Base-by-base conservation (phyloP, 345 rosid species). In the Cochlearia excelsa region DNA sequence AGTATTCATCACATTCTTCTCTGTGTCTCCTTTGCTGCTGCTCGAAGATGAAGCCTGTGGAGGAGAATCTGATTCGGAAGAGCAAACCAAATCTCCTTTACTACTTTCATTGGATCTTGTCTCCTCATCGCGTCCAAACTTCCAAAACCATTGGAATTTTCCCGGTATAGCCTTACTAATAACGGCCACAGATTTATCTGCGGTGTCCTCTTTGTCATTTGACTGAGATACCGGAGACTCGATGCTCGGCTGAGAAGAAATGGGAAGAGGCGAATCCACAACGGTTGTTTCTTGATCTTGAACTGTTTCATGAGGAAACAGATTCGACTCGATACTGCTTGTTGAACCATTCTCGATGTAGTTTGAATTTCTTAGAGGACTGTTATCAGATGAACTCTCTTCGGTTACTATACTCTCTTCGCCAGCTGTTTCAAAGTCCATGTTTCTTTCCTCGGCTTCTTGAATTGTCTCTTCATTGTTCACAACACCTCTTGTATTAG, bases 61-160 rank as follows among this genome's bases (percentile, higher is more conserved):
- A 59, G 57, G 68, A 39, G 65, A 80, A 59, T 69, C 66, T 30
- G 66, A 51, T 58, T 63, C 77, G 3, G 77, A 79, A 58, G 78
- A 41, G 50, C 51, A 58, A 35, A 55, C 63, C 9, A 67, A 37
- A 60, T 41, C 57, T 38, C 71, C 67, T 68, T 67, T 74, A 61
- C 51, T 48, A 46, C 60, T 69, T 47, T 66, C 80, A 35, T 56
- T 38, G 43, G 88, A 66, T 65, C 69, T 72, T 30, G 75, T 70
- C 72, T 73, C 90, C 70, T 76, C 89, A 26, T 75, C 81, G 49
- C 84, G 79, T 46, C 97, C 89, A 39, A 93, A 79, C 77, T 82
- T 93, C 97, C 92, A 87, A 53, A 93, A 57, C 99, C 99, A 93
- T 59, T 81, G 99, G 74, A 93, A 80, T 61, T 84, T 93, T 55